Evolutionary conservation across 1,284 basidiomycete genomes (phyloP).

Genomic region (Pterulicium gracile): DNA sequence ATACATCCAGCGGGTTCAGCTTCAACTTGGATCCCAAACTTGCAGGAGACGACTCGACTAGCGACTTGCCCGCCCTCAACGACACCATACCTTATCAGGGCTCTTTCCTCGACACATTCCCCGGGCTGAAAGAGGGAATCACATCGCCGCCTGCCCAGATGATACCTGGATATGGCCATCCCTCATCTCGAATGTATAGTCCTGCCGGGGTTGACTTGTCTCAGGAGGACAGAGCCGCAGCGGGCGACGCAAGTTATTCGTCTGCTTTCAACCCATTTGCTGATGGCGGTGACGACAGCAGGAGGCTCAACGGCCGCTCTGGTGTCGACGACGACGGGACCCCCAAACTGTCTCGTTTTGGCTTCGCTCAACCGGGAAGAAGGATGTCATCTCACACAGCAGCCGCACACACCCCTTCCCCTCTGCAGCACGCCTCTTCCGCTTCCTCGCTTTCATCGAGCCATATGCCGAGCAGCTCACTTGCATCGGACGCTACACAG

Average conservation of each 20-base stretch:
- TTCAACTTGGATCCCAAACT: constrained; percentile 75
- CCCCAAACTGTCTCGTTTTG: constrained; percentile 71
- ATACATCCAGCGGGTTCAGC: constrained; percentile 60
- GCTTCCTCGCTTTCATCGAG: background rate
- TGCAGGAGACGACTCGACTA: constrained; percentile 36
- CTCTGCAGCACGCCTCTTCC: constrained; percentile 25
- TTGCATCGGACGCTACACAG: constrained; percentile 33
- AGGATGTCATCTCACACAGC: constrained; percentile 35
- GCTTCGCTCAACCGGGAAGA: constrained; percentile 61
- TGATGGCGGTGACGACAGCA: constrained; percentile 36
- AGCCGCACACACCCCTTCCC: constrained; percentile 41
- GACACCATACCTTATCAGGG: constrained; percentile 45
- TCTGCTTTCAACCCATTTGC: constrained; percentile 76
- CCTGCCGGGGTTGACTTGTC: constrained; percentile 28
- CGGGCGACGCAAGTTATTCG: constrained; percentile 42
- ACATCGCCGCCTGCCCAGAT: constrained; percentile 26
- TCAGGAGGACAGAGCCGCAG: constrained; percentile 33
- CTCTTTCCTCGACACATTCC: constrained; percentile 56
- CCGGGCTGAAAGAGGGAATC: constrained; percentile 33
- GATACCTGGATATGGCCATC: constrained; percentile 37
- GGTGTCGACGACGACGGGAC: constrained; percentile 49
- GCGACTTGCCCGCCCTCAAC: constrained; percentile 11
- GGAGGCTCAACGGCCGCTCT: constrained; percentile 20
- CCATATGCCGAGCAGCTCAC: background rate
- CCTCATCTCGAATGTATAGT: constrained; percentile 40